Percentiles rank a stretch among this genome's conserved stretches.
Evolutionary conservation across 768 basidiomycete genomes (phyloP).

Genomic region (Phaeotremella skinneri): DNA sequence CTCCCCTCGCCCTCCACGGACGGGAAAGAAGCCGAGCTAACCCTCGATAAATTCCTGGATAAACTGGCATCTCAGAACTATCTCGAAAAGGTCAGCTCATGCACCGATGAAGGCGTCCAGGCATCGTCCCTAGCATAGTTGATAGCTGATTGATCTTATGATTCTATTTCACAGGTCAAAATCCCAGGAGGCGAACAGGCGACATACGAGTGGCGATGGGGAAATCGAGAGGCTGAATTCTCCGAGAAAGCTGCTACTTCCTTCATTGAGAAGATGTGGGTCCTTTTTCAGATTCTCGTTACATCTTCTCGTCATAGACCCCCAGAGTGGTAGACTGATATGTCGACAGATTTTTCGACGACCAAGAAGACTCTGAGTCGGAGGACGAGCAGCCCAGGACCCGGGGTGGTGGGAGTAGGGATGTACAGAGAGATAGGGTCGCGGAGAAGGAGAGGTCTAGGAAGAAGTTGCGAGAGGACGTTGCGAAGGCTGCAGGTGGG

Average conservation of each 20-base stretch:
- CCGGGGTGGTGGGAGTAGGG: slow-evolving; percentile 2
- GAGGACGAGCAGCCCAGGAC: slow-evolving; percentile 14
- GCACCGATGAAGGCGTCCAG: no score
- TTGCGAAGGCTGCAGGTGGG: slow-evolving; percentile 40
- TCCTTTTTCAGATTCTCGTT: no score
- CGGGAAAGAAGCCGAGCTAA: slow-evolving; percentile 57
- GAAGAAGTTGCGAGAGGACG: slow-evolving; percentile 30
- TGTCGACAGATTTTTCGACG: slow-evolving; percentile 2
- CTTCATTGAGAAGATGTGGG: slow-evolving; percentile 65
- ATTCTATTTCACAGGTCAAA: slow-evolving; percentile 20
- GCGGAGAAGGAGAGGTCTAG: slow-evolving; percentile 8
- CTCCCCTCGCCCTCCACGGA: slow-evolving; percentile 59
- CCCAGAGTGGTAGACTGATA: no score
- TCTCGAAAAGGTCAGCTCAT: slow-evolving; percentile 65
- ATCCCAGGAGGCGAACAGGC: slow-evolving; percentile 48
- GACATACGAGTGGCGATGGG: slow-evolving; percentile 81
- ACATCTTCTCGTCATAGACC: no score
- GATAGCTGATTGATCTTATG: background rate
- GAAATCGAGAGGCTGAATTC: slow-evolving; percentile 76
- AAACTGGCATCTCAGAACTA: slow-evolving; percentile 69
- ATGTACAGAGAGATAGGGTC: background rate
- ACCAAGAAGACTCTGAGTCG: slow-evolving; percentile 13
- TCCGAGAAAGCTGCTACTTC: slow-evolving; percentile 70
- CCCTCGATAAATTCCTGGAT: slow-evolving; percentile 67
- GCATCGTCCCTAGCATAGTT: no score